phyloP scores from a whole-genome alignment of 177 flowering plant species.

The Vitis hybrid region DNA sequence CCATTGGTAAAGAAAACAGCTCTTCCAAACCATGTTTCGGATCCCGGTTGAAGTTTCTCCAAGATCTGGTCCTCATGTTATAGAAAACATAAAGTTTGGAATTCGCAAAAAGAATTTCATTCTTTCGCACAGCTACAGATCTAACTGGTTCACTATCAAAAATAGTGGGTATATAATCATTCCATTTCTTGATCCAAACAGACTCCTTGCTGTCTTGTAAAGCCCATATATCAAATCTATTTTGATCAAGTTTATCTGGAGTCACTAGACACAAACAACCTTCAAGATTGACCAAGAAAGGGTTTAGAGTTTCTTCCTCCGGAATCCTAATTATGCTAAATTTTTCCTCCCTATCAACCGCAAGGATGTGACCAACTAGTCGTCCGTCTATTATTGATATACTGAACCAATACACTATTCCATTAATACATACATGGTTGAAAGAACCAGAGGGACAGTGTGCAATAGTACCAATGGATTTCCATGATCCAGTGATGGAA shows the following conservation, averaged over 20 bases:
- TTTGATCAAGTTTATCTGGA: too few relatives aligned
- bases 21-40: background rate
- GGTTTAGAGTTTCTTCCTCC: background rate
- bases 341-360: conserved; percentile 18
- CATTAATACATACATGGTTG: conserved; percentile 11
- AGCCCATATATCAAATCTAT: too few relatives aligned
- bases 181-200: too few relatives aligned
- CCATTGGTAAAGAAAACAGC: background rate
- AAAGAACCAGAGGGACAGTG: conserved; percentile 7
- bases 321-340: conserved; percentile 14
- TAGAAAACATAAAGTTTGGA: background rate
- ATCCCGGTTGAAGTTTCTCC: background rate
- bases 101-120: background rate
- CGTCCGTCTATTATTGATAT: background rate
- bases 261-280: too few relatives aligned
- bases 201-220: too few relatives aligned
- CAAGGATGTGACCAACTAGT: conserved; percentile 6
- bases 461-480: conserved; percentile 10
- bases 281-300: too few relatives aligned
- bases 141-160: background rate
- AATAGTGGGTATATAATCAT: too few relatives aligned
- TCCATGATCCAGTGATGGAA: conserved; percentile 17
- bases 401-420: conserved; percentile 17
- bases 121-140: background rate
- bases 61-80: background rate